Percentiles rank a stretch among this genome's conserved stretches.
Evolutionary conservation across 345 rosid genomes (phyloP).

Genomic region (Citrus hindsii): DNA sequence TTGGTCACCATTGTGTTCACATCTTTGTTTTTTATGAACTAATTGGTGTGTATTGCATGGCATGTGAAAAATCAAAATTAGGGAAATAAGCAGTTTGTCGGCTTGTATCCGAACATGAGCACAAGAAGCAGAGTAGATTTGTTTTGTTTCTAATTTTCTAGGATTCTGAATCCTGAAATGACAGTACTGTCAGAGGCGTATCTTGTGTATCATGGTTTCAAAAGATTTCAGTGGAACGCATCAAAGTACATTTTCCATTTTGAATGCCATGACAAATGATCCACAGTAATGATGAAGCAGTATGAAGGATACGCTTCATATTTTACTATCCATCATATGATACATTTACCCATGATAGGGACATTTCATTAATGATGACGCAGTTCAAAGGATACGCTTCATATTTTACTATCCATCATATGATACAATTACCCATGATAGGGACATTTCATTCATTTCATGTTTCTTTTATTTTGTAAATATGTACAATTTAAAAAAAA

Average conservation of each 20-base stretch:
- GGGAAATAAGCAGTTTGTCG: not conserved
- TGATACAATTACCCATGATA: too few relatives aligned
- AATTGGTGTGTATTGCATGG: not conserved
- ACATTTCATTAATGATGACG: too few relatives aligned
- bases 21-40: too few relatives aligned
- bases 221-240: not conserved
- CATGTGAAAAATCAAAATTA: not conserved
- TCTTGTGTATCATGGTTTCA: not conserved
- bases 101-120: conserved; percentile 16
- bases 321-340: too few relatives aligned
- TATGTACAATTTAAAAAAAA: too few relatives aligned
- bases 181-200: conserved; percentile 13
- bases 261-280: not conserved
- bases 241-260: not conserved
- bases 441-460: too few relatives aligned
- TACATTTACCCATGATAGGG: too few relatives aligned
- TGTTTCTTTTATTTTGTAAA: too few relatives aligned
- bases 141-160: not conserved
- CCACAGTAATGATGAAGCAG: not conserved
- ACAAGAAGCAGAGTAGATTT: conserved; percentile 4
- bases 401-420: too few relatives aligned
- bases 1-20: too few relatives aligned
- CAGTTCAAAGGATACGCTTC: too few relatives aligned
- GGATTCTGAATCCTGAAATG: conserved; percentile 3
- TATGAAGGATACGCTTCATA: too few relatives aligned